These are phyloP conservation scores for Carex myosuroides DNA, from an alignment of 176 grass and related monocot species.

Conservation along the genomic window DNA sequence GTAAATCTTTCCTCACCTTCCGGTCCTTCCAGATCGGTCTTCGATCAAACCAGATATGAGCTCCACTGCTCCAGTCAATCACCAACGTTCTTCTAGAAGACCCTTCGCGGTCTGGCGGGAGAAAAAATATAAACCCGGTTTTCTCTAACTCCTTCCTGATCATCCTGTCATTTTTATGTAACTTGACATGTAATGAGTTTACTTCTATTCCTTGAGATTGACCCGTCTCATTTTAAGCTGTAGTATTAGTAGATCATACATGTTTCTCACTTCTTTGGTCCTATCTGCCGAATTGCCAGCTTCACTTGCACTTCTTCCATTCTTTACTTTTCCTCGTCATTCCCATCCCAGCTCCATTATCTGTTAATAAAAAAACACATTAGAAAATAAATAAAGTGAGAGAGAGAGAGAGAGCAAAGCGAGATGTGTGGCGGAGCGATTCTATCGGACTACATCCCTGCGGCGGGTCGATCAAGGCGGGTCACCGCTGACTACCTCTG, in stretches of 20 bases:
- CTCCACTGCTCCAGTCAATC: too few relatives aligned
- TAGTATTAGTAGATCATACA: background rate
- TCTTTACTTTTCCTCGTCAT: background rate
- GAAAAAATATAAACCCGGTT: background rate
- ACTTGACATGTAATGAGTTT: background rate
- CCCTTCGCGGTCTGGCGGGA: background rate
- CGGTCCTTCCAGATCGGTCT: background rate
- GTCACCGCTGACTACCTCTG: slow-evolving; percentile 47
- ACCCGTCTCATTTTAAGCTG: background rate
- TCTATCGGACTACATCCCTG: slow-evolving; percentile 31
- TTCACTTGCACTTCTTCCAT: background rate
- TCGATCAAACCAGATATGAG: background rate
- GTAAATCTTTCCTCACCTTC: background rate
- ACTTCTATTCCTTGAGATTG: background rate
- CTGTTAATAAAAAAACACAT: background rate
- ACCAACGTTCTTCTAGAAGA: background rate
- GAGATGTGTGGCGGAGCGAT: slow-evolving; percentile 86
- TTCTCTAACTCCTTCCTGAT: background rate
- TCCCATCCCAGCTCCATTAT: background rate
- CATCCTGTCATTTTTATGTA: background rate
- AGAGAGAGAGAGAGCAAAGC: background rate
- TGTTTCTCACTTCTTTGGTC: background rate
- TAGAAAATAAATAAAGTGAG: background rate
- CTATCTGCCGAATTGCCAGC: background rate
- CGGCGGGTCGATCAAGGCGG: slow-evolving; percentile 10